phyloP scores from a whole-genome alignment of 805 yeast species.

The Vanderwaltozyma verrucispora region DNA sequence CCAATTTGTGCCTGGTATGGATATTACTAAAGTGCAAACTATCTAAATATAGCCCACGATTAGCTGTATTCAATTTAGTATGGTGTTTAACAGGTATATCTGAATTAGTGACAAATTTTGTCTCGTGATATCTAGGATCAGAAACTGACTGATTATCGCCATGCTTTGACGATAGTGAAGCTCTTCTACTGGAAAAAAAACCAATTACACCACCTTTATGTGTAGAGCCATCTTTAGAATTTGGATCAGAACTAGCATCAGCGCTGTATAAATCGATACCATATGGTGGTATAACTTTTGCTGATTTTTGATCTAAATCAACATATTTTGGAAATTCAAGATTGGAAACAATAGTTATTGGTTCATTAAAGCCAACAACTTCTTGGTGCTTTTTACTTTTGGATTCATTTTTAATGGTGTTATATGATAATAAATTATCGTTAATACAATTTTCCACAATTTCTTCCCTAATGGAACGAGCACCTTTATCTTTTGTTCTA shows the following conservation, averaged over 20 bases:
- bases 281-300: constrained; percentile 23
- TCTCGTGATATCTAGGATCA: constrained; percentile 10
- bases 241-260: constrained; percentile 6
- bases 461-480: constrained; percentile 50
- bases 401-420: constrained; percentile 13
- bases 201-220: constrained; percentile 2
- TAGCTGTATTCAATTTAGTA: constrained; percentile 18
- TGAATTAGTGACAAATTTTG: constrained; percentile 12
- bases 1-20: constrained; percentile 56
- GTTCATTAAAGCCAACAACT: constrained; percentile 11
- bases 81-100: constrained; percentile 14
- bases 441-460: constrained; percentile 40
- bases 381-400: constrained; percentile 26
- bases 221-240: neutral
- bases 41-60: constrained; percentile 46
- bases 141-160: neutral
- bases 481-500: constrained; percentile 41
- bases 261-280: constrained; percentile 22
- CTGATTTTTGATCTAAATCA: constrained; percentile 14
- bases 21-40: constrained; percentile 49
- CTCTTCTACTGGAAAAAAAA: constrained; percentile 1
- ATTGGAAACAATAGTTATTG: constrained; percentile 20
- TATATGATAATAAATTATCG: constrained; percentile 51
- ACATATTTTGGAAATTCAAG: constrained; percentile 22
- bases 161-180: neutral